A percentile compares a stretch with the other conserved stretches of the same genome.
These are phyloP conservation scores for Globisporangium spinosum DNA, from an alignment of 352 stramenopile genomes.

Conservation along the genomic window DNA sequence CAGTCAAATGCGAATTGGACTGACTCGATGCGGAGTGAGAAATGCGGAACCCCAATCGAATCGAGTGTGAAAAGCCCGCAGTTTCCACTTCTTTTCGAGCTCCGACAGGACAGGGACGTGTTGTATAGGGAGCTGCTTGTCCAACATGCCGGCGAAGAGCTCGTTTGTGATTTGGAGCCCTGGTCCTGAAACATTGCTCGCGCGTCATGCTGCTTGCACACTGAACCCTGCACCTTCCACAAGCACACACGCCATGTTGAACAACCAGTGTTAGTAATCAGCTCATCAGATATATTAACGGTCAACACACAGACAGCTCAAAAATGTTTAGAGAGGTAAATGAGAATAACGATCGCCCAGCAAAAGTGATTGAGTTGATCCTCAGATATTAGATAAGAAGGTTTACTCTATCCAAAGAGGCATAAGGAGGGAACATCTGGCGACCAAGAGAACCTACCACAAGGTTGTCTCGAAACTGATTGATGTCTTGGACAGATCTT, in stretches of 20 bases:
- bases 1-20: neutral
- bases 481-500: neutral
- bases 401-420: neutral
- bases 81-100: neutral
- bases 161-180: neutral
- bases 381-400: neutral
- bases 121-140: neutral
- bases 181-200: neutral
- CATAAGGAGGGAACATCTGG: neutral
- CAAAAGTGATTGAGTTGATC: neutral
- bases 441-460: neutral
- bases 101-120: neutral
- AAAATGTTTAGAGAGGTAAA: neutral
- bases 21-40: constrained; percentile 9
- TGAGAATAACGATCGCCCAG: neutral
- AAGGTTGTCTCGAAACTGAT: neutral
- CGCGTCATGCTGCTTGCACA: neutral
- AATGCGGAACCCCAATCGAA: neutral
- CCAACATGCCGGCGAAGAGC: neutral
- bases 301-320: neutral
- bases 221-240: neutral
- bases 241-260: neutral
- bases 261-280: constrained; percentile 4
- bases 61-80: neutral
- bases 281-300: neutral